These are phyloP conservation scores for Porogramme epimiltina DNA, from an alignment of 1,284 basidiomycete genomes.

Conservation along the genomic window DNA sequence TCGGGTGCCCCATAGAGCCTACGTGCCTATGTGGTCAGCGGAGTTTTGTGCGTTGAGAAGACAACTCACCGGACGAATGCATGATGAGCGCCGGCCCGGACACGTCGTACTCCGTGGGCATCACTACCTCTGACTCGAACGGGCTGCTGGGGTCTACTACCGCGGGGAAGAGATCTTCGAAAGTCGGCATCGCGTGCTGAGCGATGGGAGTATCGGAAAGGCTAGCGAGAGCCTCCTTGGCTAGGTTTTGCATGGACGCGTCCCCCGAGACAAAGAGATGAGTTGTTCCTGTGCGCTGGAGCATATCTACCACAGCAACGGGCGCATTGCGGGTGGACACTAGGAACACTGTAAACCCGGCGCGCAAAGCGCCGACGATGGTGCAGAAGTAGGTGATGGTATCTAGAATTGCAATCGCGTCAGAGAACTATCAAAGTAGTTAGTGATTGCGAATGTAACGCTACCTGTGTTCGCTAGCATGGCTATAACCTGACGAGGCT, in stretches of 20 bases:
- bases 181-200: neutral
- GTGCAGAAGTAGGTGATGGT: conserved; percentile 34
- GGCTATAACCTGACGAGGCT: conserved; percentile 17
- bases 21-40: too few species aligned
- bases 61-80: conserved; percentile 8
- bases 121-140: neutral
- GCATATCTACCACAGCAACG: conserved; percentile 3
- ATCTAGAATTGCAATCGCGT: conserved; percentile 23
- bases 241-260: neutral
- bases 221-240: neutral
- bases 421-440: too few species aligned
- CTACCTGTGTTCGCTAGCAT: conserved; percentile 14
- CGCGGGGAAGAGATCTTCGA: conserved; percentile 3
- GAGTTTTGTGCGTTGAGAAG: too few species aligned
- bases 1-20: conserved; percentile 5
- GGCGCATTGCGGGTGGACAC: conserved; percentile 5
- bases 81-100: neutral
- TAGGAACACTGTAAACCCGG: conserved; percentile 1
- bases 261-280: conserved; percentile 1
- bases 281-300: neutral
- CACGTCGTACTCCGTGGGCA: neutral
- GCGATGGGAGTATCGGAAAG: neutral
- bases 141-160: neutral
- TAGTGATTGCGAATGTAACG: too few species aligned
- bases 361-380: conserved; percentile 29